A percentile compares a stretch with the other conserved stretches of the same genome.
phyloP scores from a whole-genome alignment of 768 basidiomycete species.

The Lactarius sanguifluus region DNA sequence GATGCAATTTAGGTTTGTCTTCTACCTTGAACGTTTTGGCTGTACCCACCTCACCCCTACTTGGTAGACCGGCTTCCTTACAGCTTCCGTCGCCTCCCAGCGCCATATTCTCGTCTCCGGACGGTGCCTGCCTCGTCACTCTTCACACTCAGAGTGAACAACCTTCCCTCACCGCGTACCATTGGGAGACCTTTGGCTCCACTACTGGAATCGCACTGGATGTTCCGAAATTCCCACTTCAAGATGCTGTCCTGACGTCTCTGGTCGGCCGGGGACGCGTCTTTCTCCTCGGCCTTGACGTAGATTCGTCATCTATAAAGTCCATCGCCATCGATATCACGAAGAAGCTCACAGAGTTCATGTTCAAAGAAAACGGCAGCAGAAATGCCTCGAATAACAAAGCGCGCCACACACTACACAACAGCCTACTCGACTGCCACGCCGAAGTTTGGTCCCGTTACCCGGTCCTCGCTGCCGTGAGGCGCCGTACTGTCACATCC shows the following conservation, averaged over 20 bases:
- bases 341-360: constrained; percentile 54
- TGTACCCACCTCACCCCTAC: neutral
- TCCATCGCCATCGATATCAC: constrained; percentile 55
- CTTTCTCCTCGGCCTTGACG: constrained; percentile 46
- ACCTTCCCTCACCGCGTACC: constrained; percentile 43
- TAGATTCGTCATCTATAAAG: constrained; percentile 34
- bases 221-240: constrained; percentile 33
- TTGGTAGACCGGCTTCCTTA: constrained; percentile 46
- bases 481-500: constrained; percentile 16
- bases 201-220: constrained; percentile 44
- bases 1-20: constrained; percentile 50
- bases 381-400: constrained; percentile 29
- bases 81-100: constrained; percentile 39
- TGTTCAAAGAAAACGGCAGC: constrained; percentile 47
- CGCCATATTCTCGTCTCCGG: constrained; percentile 49
- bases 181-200: constrained; percentile 59
- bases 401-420: constrained; percentile 40
- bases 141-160: constrained; percentile 29
- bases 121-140: constrained; percentile 53
- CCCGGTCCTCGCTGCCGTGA: constrained; percentile 18
- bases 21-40: too few species aligned
- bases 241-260: constrained; percentile 44
- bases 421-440: constrained; percentile 32
- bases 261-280: constrained; percentile 43
- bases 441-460: constrained; percentile 24